Base-by-base conservation (phyloP, 345 rosid genomes). In the Gossypium turneri region DNA sequence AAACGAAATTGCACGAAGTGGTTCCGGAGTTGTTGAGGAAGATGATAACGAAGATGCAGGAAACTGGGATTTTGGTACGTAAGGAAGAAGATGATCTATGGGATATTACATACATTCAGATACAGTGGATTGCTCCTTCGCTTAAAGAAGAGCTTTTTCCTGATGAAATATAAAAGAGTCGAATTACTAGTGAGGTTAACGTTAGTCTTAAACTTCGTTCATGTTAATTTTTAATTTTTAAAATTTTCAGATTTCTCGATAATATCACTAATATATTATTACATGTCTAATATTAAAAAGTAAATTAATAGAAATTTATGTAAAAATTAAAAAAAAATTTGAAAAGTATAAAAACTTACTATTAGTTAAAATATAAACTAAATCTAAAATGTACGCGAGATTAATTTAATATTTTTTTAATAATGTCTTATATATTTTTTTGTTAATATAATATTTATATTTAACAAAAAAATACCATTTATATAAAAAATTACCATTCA, bases 61-160 rank as follows among this genome's bases (percentile, higher is more conserved):
- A 91, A 73, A 81, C 75, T 13, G 90, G 84, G 75, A 88, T 93
- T 58, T 82, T 93, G 70, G 90, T 81, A 44, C 87, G 56, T 9
- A 84, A 74, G 17, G 93, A 90, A n/a, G 97, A 78, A 1, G 91
- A 90, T 24, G 97, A 91, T 79, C 84, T 91, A 2, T 91, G 93
- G 93, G 98, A 91, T 58, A 86, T 90, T 53, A 90, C 99, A 6
- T 86, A 88, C 41, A 89, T 93, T 74, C 99, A 95, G 79, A 95
- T 93, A 62, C 99, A 95, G 56, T 91, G 99, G 98, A 93, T 91
- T 77, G 92, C 98, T 74, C 98, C 97, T 53, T 68, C 89, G 2
- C 88, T 95, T n/a, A 93, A 94, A 70, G 91, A 91, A 19, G 97
- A 89, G 68, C 73, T 89, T 62, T 90, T 93, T 82, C 97, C 97